A percentile compares a stretch with the other conserved stretches of the same genome.
Evolutionary conservation across 2,329 filamentous ascomycete genomes (phyloP).

Genomic region (Capronia epimyces): DNA sequence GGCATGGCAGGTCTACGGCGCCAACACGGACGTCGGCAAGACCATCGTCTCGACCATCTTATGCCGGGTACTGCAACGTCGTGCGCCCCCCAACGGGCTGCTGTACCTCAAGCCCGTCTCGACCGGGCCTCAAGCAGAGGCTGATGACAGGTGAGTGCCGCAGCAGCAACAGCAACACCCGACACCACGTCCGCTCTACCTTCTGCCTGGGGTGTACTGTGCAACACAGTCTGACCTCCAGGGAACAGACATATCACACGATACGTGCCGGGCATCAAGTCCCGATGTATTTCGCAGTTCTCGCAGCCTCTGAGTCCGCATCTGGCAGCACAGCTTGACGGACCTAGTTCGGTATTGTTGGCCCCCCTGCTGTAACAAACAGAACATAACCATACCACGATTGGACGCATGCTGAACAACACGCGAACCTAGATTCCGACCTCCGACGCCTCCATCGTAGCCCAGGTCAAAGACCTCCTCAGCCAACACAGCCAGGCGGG

Average conservation of each 20-base stretch:
- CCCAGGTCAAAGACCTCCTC: slow-evolving; percentile 44
- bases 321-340: slow-evolving; percentile 52
- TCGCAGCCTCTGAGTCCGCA: slow-evolving; percentile 72
- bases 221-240: neutral
- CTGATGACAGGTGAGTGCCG: slow-evolving; percentile 63
- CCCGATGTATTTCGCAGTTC: slow-evolving; percentile 65
- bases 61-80: slow-evolving; percentile 54
- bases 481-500: slow-evolving; percentile 32
- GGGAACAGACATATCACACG: slow-evolving; percentile 55
- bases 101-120: slow-evolving; percentile 77
- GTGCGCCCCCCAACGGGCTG: slow-evolving; percentile 43
- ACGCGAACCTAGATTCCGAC: slow-evolving; percentile 51
- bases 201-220: neutral
- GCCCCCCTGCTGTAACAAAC: too few relatives aligned
- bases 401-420: too few relatives aligned
- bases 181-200: too few relatives aligned
- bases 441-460: slow-evolving; percentile 49
- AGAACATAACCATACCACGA: too few relatives aligned
- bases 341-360: slow-evolving; percentile 21
- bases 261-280: slow-evolving; percentile 53
- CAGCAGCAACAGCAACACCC: too few relatives aligned
- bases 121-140: slow-evolving; percentile 64
- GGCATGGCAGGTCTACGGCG: slow-evolving; percentile 71
- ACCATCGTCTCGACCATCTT: slow-evolving; percentile 72
- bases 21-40: slow-evolving; percentile 81